Conservation (phyloP, 2,329 filamentous ascomycete species). For the Penicillium sp. region DNA sequence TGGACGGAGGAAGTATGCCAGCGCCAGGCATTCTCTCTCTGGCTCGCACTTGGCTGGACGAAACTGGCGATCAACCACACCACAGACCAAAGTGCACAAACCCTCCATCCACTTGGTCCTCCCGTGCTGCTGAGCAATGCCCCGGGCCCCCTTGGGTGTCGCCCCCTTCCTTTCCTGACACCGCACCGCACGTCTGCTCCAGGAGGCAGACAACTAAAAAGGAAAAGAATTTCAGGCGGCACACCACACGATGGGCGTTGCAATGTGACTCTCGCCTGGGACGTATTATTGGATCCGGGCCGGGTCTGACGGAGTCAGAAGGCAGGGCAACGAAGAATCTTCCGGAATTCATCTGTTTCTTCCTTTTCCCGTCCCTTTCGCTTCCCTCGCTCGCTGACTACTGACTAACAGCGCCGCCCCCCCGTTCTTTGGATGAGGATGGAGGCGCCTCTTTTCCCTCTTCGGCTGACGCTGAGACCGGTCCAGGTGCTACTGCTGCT, state of each 20-base stretch:
- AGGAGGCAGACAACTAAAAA: conserved; percentile 8
- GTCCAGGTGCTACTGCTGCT: conserved; percentile 24
- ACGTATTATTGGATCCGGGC: conserved; percentile 43
- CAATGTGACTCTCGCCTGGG: conserved; percentile 36
- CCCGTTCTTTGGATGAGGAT: conserved; percentile 17
- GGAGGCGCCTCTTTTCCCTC: conserved; percentile 10
- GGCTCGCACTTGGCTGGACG: conserved; percentile 30
- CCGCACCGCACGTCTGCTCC: background rate
- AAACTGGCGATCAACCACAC: conserved; percentile 38
- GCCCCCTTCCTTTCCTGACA: conserved; percentile 21
- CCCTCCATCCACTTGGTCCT: conserved; percentile 23
- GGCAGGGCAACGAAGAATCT: conserved; percentile 17
- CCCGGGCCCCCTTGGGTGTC: conserved; percentile 25
- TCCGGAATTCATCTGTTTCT: conserved; percentile 2
- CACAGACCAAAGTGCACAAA: conserved; percentile 32
- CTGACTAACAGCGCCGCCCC: conserved; percentile 13
- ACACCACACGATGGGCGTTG: conserved; percentile 34
- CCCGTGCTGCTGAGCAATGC: conserved; percentile 30
- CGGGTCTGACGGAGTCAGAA: conserved; percentile 34
- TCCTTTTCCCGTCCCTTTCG: conserved; percentile 19
- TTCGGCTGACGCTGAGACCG: conserved; percentile 19
- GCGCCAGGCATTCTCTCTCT: conserved; percentile 31
- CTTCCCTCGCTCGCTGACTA: conserved; percentile 13
- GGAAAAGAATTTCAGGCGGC: conserved; percentile 21
- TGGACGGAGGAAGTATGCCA: conserved; percentile 10